Conservation (phyloP, 257 asterid species). For the Primulina tabacum region DNA sequence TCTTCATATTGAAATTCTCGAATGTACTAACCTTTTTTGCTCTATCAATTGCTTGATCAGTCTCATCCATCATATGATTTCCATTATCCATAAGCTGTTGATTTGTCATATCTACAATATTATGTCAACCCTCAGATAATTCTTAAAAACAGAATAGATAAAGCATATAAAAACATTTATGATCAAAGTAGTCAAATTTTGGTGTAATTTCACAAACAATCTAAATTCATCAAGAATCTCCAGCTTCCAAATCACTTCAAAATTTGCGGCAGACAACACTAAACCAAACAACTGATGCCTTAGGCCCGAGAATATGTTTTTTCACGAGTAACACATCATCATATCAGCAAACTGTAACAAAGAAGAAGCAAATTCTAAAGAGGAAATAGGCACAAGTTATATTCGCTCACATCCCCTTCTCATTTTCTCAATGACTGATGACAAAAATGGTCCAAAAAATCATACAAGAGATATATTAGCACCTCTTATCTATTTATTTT, state of each 20-base stretch:
- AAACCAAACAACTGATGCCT: background rate
- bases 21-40: constrained; percentile 64
- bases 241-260: background rate
- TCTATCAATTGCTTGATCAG: constrained; percentile 88
- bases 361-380: background rate
- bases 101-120: constrained; percentile 79
- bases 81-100: constrained; percentile 87
- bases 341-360: constrained; percentile 12
- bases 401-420: background rate
- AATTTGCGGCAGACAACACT: background rate
- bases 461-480: constrained; percentile 6
- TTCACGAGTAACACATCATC: constrained; percentile 1
- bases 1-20: constrained; percentile 14
- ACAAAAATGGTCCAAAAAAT: constrained; percentile 1
- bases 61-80: constrained; percentile 86
- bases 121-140: constrained; percentile 24
- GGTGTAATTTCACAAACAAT: background rate
- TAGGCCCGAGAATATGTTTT: constrained; percentile 7
- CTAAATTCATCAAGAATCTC: background rate
- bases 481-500: background rate
- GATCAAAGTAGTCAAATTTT: constrained; percentile 8
- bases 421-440: constrained; percentile 16
- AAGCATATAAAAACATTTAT: constrained; percentile 11
- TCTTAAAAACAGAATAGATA: constrained; percentile 23
- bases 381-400: background rate